A percentile compares a stretch with the other conserved stretches of the same genome.
Conservation (phyloP, 2,329 filamentous ascomycete species). For the Sporothrix brasiliensis region DNA sequence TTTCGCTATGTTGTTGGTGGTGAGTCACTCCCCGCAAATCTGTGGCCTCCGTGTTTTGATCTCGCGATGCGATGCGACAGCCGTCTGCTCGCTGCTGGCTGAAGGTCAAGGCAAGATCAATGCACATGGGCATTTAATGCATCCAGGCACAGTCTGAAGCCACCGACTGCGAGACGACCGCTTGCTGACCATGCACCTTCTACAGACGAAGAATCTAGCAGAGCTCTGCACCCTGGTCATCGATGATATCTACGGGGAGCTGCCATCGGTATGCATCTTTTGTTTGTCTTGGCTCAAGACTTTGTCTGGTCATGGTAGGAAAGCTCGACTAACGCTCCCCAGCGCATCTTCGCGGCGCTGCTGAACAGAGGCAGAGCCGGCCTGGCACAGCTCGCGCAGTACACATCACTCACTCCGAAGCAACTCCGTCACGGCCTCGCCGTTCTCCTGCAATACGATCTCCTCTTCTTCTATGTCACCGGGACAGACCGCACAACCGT, state of each 20-base stretch:
- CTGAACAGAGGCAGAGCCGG: slow-evolving; percentile 77
- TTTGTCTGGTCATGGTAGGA: background rate
- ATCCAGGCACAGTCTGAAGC: background rate
- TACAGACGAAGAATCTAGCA: slow-evolving; percentile 70
- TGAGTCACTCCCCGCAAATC: slow-evolving; percentile 38
- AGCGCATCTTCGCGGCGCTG: slow-evolving; percentile 85
- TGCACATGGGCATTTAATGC: background rate
- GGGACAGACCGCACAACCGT: slow-evolving; percentile 56
- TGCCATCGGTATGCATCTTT: slow-evolving; percentile 73
- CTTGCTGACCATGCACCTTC: slow-evolving; percentile 37
- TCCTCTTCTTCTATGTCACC: slow-evolving; percentile 73
- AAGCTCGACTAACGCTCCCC: slow-evolving; percentile 26
- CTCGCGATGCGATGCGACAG: slow-evolving; percentile 15
- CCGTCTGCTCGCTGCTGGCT: background rate
- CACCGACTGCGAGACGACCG: background rate
- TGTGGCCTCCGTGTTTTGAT: background rate
- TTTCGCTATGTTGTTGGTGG: slow-evolving; percentile 45
- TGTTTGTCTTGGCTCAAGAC: slow-evolving; percentile 22
- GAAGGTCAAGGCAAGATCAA: background rate
- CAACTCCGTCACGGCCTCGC: slow-evolving; percentile 80
- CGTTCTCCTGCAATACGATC: slow-evolving; percentile 84
- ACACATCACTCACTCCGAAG: slow-evolving; percentile 71
- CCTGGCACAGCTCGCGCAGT: slow-evolving; percentile 67
- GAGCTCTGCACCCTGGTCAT: slow-evolving; percentile 91
- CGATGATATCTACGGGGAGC: slow-evolving; percentile 85